Evolutionary conservation across 2,329 filamentous ascomycete species (phyloP), one percentile per base, ranked within the genome.

Genomic region (Ophiostoma sp.): DNA sequence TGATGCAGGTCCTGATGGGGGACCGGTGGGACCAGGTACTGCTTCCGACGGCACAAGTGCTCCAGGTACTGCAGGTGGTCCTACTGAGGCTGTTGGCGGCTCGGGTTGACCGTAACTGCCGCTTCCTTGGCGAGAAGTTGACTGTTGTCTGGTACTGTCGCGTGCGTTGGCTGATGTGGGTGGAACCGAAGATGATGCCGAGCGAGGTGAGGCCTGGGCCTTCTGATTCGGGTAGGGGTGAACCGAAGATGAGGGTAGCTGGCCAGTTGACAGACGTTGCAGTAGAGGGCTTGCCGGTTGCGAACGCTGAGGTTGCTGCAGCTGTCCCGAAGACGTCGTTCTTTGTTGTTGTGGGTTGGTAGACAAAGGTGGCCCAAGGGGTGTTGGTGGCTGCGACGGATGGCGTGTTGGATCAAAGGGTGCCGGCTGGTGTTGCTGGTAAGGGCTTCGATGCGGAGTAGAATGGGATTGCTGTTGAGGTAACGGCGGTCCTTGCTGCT

Each of bases 261-360:
- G 66, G 7, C 64, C 12, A 9, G 75, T 74, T 38, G 79, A 74
- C 52, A 79, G 73, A 67, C 83, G 79, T 72, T 86, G 84, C 74
- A 86, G 84, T 74, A 86, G 87, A n/a, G 86, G 85, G 74, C 86
- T 88, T 16, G 83, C 77, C 52, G 85, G 84, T 71, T 84, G 85
- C 76, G 76, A 81, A 82, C 71, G 73, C 18, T 65, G 63, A 6
- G 40, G 66, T n/a, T 65, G 44, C 16, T 47, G 63, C 1, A 45
- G 16, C 40, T 45, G 41, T 64, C 41, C 44, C 55, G 70, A 42
- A 36, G 40, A 44, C 27, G 63, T 5, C 18, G 14, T 18, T 64
- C 63, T 47, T 64, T 52, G 42, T 12, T 64, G 40, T 41, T 70
- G 68, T n/a, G 66, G n/a, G 41, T 64, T 44, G 63, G 58, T 62